Evolutionary conservation across 441 rosid species (phyloP), one percentile per base, ranked within the genome.

Genomic region (Viola pubescens): DNA sequence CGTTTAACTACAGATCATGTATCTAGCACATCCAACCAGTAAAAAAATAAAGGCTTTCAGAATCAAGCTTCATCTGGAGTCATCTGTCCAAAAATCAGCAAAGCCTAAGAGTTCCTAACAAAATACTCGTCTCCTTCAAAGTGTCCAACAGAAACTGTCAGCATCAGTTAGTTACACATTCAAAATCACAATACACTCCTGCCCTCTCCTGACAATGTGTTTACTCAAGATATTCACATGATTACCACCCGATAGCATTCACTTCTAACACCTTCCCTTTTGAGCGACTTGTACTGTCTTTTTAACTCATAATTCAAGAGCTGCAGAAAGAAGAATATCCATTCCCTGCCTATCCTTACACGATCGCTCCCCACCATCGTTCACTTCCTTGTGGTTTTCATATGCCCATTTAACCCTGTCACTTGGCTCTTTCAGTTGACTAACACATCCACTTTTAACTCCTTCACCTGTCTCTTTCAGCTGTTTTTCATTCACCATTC

Each of bases 261-360:
- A 6, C 46, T 1, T 6, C 4, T 43, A 43, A 9, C 8, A 43
- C 10, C 7, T 43, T 43, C 46, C 46, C 46, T 43, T 6, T 9
- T 6, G 46, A 6, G 7, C 46, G 7, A 6, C 10, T 4, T 12
- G n/a, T 7, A 8, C 43, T 66, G 72, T 69, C 72, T 63, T 61
- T 79, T 70, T 67, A 79, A 86, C 71, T 78, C 75, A 5, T 9
- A 68, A 73, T 60, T 77, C 81, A 39, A 87, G 68, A 54, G 90
- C 91, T 19, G 96, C 96, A 64, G 73, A 79, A 40, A 89, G 68
- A 68, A 89, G 97, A 83, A 92, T 81, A 57, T 82, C 87, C 86
- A 89, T 70, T 71, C 88, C 89, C 61, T 82, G 88, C 56, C 80
- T 73, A 56, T 73, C 71, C 61, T 70, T 79, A 53, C 69, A 82